Evolutionary conservation across 1,284 basidiomycete species (phyloP).

Genomic region (Erythrobasidium hasegawianum): DNA sequence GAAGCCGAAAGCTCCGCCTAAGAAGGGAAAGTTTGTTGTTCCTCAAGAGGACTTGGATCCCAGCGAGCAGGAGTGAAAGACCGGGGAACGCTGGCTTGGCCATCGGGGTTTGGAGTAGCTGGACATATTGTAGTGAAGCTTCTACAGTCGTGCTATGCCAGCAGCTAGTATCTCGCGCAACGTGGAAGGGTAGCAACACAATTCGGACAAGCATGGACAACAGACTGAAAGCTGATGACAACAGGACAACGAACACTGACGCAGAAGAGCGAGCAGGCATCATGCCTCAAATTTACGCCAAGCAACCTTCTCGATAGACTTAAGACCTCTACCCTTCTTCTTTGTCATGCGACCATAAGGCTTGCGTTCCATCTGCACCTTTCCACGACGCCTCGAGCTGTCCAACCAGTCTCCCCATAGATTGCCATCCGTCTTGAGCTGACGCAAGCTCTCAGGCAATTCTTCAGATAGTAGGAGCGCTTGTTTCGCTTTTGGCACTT

Average conservation of each 20-base stretch:
- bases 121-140: no score
- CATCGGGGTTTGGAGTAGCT: no score
- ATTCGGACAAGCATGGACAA: no score
- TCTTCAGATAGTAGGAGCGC: conserved; percentile 91
- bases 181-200: no score
- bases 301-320: conserved; percentile 22
- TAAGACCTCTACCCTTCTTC: conserved; percentile 17
- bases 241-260: background rate
- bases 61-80: no score
- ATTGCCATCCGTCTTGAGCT: conserved; percentile 59
- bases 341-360: conserved; percentile 23
- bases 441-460: conserved; percentile 76
- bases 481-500: conserved; percentile 63
- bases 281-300: conserved; percentile 24
- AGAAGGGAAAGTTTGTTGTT: conserved; percentile 6
- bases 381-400: conserved; percentile 42
- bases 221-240: background rate
- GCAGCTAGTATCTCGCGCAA: no score
- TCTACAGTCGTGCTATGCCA: no score
- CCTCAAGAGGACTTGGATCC: background rate
- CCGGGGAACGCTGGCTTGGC: no score
- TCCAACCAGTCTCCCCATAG: conserved; percentile 45
- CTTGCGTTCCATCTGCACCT: conserved; percentile 41
- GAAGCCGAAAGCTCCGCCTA: conserved; percentile 5
- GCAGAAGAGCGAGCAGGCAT: background rate